Conservation (phyloP, 108 stramenopile species). For the Seminavis robusta region DNA sequence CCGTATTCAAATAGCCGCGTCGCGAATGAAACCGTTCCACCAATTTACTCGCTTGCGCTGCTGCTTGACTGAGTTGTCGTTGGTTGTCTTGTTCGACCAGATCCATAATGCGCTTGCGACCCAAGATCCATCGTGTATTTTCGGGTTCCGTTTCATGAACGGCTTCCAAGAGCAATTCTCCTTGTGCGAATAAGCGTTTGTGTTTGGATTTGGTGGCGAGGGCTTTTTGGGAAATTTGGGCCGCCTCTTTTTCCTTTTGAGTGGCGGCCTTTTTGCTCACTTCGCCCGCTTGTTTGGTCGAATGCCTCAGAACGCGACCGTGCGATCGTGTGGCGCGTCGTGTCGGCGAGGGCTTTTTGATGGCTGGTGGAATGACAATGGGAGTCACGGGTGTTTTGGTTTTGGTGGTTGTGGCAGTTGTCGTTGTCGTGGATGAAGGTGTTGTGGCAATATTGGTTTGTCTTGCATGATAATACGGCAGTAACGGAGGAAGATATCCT, state of each 20-base stretch:
- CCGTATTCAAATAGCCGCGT: constrained; percentile 66
- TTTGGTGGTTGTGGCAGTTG: not conserved
- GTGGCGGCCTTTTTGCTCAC: too few species aligned
- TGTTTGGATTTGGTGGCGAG: constrained; percentile 21
- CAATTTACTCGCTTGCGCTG: constrained; percentile 15
- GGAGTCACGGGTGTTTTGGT: constrained; percentile 1
- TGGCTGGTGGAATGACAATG: constrained; percentile 8
- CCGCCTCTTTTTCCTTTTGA: constrained; percentile 15
- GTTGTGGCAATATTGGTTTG: constrained; percentile 6
- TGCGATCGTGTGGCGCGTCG: constrained; percentile 3
- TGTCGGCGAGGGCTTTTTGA: constrained; percentile 12
- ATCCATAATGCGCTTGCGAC: constrained; percentile 55
- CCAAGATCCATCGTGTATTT: constrained; percentile 73
- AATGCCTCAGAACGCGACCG: too few species aligned
- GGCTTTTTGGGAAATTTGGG: not conserved
- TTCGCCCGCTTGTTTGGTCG: too few species aligned
- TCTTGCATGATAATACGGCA: too few species aligned
- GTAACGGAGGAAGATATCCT: not conserved
- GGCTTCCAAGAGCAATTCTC: constrained; percentile 81
- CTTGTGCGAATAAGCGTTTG: constrained; percentile 58
- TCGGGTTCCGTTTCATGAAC: constrained; percentile 65
- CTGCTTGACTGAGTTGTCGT: too few species aligned
- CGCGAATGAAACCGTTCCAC: constrained; percentile 58
- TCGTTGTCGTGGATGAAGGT: constrained; percentile 5
- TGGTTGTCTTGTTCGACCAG: constrained; percentile 32